Evolutionary conservation across 2,329 filamentous ascomycete species (phyloP).

Genomic region (Cordyceps cateniannulata): DNA sequence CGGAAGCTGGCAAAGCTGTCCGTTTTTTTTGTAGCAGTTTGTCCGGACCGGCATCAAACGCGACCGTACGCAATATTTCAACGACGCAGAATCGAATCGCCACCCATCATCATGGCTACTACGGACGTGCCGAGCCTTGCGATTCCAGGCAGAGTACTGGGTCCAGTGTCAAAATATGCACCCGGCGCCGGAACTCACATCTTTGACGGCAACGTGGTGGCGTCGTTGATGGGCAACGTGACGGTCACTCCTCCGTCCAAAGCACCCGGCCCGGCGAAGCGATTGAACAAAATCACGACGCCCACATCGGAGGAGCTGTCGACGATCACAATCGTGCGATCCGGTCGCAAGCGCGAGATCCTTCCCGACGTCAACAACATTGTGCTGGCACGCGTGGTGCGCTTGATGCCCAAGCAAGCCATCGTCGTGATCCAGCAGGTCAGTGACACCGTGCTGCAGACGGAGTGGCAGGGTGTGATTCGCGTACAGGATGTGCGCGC

Average conservation of each 20-base stretch:
- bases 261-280: slow-evolving; percentile 47
- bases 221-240: slow-evolving; percentile 74
- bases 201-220: slow-evolving; percentile 65
- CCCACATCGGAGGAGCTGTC: slow-evolving; percentile 38
- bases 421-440: slow-evolving; percentile 82
- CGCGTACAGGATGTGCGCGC: slow-evolving; percentile 86
- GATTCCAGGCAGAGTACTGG: slow-evolving; percentile 77
- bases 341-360: slow-evolving; percentile 55
- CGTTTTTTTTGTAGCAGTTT: slow-evolving; percentile 1
- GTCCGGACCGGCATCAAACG: not conserved
- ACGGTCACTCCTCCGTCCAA: slow-evolving; percentile 43
- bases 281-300: slow-evolving; percentile 51
- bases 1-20: slow-evolving; percentile 1
- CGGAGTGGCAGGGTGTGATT: slow-evolving; percentile 80
- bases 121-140: slow-evolving; percentile 47
- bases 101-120: slow-evolving; percentile 24
- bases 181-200: slow-evolving; percentile 82
- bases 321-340: slow-evolving; percentile 49
- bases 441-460: slow-evolving; percentile 62
- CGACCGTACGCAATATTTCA: not conserved
- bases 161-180: slow-evolving; percentile 56
- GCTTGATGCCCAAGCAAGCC: slow-evolving; percentile 79
- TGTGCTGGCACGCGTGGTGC: slow-evolving; percentile 79
- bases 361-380: slow-evolving; percentile 75
- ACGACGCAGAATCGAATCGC: not conserved